These are phyloP conservation scores for Chaetomium tenue DNA, from an alignment of 495 filamentous ascomycete genomes.

Conservation along the genomic window DNA sequence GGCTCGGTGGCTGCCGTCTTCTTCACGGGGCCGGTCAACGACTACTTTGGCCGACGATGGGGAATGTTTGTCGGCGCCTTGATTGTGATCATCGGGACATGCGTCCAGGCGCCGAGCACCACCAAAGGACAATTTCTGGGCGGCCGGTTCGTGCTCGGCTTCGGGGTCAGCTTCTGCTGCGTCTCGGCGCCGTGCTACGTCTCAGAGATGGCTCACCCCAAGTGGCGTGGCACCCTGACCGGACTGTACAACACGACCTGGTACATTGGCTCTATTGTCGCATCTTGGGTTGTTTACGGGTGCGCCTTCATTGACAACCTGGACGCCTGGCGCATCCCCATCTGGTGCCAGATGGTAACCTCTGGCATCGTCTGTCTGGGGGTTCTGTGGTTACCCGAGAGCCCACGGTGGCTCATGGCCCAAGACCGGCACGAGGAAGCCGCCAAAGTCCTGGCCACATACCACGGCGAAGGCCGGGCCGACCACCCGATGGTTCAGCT, in stretches of 20 bases:
- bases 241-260: slow-evolving; percentile 41
- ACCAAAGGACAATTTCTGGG: slow-evolving; percentile 57
- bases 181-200: slow-evolving; percentile 74
- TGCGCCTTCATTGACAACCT: slow-evolving; percentile 27
- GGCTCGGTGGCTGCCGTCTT: slow-evolving; percentile 57
- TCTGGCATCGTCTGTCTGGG: slow-evolving; percentile 36
- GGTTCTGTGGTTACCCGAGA: slow-evolving; percentile 40
- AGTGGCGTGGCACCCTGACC: slow-evolving; percentile 62
- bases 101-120: slow-evolving; percentile 49
- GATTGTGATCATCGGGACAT: slow-evolving; percentile 61
- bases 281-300: slow-evolving; percentile 35
- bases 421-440: slow-evolving; percentile 52
- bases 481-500: slow-evolving; percentile 55
- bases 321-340: slow-evolving; percentile 38
- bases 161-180: slow-evolving; percentile 65
- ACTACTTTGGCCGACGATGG: slow-evolving; percentile 56
- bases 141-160: slow-evolving; percentile 74
- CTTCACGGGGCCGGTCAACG: slow-evolving; percentile 51
- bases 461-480: slow-evolving; percentile 50
- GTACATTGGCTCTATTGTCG: slow-evolving; percentile 37
- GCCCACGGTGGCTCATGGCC: slow-evolving; percentile 41
- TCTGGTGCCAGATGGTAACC: slow-evolving; percentile 41
- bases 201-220: slow-evolving; percentile 70
- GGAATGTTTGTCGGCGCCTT: slow-evolving; percentile 63
- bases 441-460: slow-evolving; percentile 50